A percentile compares a stretch with the other conserved stretches of the same genome.
These are phyloP conservation scores for Botrytis porri DNA, from an alignment of 2,329 filamentous ascomycete genomes.

Conservation along the genomic window DNA sequence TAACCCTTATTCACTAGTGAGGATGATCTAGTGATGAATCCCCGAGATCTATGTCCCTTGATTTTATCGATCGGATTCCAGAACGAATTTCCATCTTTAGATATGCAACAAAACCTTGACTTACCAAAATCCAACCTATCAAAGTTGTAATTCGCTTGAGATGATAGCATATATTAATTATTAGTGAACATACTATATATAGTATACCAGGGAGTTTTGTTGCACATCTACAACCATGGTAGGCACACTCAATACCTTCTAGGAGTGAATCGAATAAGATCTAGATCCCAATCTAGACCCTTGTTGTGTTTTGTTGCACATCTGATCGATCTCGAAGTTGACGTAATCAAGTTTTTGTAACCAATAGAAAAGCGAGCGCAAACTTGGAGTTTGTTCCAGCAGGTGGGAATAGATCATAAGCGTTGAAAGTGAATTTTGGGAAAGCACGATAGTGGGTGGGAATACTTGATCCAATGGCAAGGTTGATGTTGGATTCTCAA, in stretches of 20 bases:
- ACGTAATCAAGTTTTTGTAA: background rate
- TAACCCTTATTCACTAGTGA: background rate
- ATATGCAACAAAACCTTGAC: background rate
- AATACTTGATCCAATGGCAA: background rate
- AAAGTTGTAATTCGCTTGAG: background rate
- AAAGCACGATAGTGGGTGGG: background rate
- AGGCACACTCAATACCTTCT: background rate
- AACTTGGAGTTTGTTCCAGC: background rate
- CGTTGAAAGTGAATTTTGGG: background rate
- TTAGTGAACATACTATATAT: background rate
- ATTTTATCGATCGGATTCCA: too few species aligned
- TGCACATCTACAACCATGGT: background rate
- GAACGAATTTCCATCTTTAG: too few species aligned
- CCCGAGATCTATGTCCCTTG: background rate
- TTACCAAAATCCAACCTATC: background rate
- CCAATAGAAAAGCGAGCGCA: background rate
- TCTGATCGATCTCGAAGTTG: background rate
- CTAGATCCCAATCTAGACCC: background rate
- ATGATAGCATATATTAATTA: background rate
- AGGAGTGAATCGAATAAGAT: background rate
- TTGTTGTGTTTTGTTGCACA: background rate
- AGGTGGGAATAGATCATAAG: background rate
- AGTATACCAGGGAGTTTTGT: too few species aligned
- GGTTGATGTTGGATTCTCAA: background rate
- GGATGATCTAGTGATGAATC: fast-evolving